Base-by-base conservation (phyloP, 2,329 filamentous ascomycete species). In the Hortaea werneckii region DNA sequence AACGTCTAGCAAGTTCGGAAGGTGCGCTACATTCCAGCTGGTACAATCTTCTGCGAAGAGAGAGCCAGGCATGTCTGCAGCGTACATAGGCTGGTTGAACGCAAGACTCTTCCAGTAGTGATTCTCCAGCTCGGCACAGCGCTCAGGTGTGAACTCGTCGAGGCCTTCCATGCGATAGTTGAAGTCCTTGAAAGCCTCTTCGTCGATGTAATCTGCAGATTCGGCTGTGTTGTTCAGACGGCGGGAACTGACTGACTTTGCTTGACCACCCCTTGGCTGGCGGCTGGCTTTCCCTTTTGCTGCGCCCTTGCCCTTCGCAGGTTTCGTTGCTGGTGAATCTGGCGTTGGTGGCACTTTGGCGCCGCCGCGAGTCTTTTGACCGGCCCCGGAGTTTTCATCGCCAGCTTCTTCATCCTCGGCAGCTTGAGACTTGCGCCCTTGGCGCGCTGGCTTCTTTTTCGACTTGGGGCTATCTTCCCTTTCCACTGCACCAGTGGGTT, bases 31-130 rank as follows among this genome's bases (percentile, higher is more conserved):
- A 57, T 98, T 98, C 92, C 92, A 98, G 29, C 73, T 75, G 5
- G 85, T 83, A 2, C 83, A 88, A 1, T 77, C 76, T 39, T 96
- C 89, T 55, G 92, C 82, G 63, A 98, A 98, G 1, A 98, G 76
- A 0, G 90, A 95, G 9, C 92, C 92, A 56, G 89, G 88, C 77
- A 98, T 86, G 65, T 98, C 92, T 6, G 92, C 92, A 43, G 92
- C 92, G 57, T 98, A 98, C 64, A 98, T 79, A 0, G 92, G 92
- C 46, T 87, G 83, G 40, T 90, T 94, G 67, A 94, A 98, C 20
- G 89, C 95, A 51, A 98, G 75, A 1, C 87, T 95, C 68, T 94
- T 95, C 92, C 92, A 98, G 68, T 98, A 98, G 38, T 83, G 83
- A 44, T 87, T 83, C 66, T 98, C 92, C 5, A 98, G 76, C 62